These are phyloP conservation scores for Suillus decipiens DNA, from an alignment of 768 basidiomycete species.

Conservation along the genomic window DNA sequence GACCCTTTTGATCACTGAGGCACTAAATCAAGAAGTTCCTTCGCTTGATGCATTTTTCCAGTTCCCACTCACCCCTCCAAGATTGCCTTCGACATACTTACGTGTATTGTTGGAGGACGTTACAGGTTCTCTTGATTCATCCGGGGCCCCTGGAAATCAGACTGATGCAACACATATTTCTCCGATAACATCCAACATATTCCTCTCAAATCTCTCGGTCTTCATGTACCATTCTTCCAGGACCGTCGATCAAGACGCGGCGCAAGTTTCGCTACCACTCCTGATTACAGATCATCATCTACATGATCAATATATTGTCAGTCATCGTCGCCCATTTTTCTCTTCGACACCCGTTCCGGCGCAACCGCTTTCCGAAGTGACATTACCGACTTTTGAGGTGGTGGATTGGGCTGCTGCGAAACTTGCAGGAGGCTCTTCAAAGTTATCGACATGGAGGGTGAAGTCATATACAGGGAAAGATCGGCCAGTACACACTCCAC, in stretches of 20 bases:
- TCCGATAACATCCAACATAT: slow-evolving; percentile 13
- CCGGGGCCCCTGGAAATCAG: slow-evolving; percentile 12
- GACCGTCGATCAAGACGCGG: slow-evolving; percentile 13
- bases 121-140: slow-evolving; percentile 24
- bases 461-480: slow-evolving; percentile 28
- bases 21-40: slow-evolving; percentile 10
- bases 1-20: slow-evolving; percentile 46
- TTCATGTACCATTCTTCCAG: slow-evolving; percentile 47
- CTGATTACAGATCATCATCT: slow-evolving; percentile 76
- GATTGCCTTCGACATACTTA: slow-evolving; percentile 48
- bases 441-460: slow-evolving; percentile 64
- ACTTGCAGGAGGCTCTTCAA: slow-evolving; percentile 44
- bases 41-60: slow-evolving; percentile 48
- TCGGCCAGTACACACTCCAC: slow-evolving; percentile 22
- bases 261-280: slow-evolving; percentile 56
- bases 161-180: slow-evolving; percentile 14
- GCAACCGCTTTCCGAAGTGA: slow-evolving; percentile 22
- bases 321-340: slow-evolving; percentile 44
- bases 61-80: slow-evolving; percentile 61
- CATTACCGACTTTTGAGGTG: slow-evolving; percentile 58
- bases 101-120: slow-evolving; percentile 51
- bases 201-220: slow-evolving; percentile 52
- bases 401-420: slow-evolving; percentile 61
- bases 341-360: slow-evolving; percentile 15
- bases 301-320: slow-evolving; percentile 51